Conservation (phyloP, 306 rosid genomes). For the Vicia sativa region DNA sequence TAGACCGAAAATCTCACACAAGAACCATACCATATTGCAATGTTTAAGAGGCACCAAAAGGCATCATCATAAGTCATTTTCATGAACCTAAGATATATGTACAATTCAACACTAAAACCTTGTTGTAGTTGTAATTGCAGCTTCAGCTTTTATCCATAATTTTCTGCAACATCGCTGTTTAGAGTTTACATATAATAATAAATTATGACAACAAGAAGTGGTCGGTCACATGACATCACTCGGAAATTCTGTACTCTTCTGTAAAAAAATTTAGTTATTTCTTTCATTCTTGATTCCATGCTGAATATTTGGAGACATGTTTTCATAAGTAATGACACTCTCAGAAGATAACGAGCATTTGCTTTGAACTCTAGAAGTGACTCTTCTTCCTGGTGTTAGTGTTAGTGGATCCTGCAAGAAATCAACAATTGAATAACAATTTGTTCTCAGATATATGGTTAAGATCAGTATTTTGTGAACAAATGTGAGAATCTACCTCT, state of each 20-base stretch:
- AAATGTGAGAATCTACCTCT: constrained; percentile 34
- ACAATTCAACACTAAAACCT: background rate
- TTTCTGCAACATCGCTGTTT: background rate
- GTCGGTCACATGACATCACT: constrained; percentile 14
- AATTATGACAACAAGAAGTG: background rate
- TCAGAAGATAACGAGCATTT: constrained; percentile 33
- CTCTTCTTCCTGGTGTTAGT: constrained; percentile 40
- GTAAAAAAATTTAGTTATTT: constrained; percentile 1
- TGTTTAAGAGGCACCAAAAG: background rate
- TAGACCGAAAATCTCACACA: background rate
- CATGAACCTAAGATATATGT: background rate
- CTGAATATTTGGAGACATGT: constrained; percentile 71
- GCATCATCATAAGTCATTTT: background rate
- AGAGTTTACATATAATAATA: background rate
- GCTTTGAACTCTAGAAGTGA: constrained; percentile 36
- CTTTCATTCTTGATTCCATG: constrained; percentile 22
- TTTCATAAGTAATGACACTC: constrained; percentile 42
- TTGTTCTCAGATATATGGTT: background rate
- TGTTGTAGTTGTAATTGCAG: background rate
- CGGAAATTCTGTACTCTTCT: background rate
- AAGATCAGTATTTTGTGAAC: background rate
- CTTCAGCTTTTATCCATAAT: background rate
- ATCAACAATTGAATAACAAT: constrained; percentile 14
- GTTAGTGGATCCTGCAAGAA: constrained; percentile 46
- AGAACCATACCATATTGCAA: background rate